A percentile compares a stretch with the other conserved stretches of the same genome.
phyloP scores from a whole-genome alignment of 805 yeast genomes.

The Metschnikowia colocasiae region DNA sequence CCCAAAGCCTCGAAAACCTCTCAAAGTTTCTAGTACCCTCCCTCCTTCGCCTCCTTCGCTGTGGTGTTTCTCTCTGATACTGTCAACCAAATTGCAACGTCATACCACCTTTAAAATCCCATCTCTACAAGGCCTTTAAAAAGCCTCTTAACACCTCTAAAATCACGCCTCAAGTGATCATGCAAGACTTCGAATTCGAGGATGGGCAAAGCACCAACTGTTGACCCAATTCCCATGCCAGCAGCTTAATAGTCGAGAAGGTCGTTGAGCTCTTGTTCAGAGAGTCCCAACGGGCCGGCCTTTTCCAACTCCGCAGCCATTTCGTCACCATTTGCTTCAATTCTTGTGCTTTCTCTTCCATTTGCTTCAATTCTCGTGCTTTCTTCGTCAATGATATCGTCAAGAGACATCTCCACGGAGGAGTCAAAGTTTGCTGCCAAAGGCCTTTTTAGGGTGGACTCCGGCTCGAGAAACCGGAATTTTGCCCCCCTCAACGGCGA shows the following conservation, averaged over 20 bases:
- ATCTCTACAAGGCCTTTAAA: no score
- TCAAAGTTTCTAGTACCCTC: slow-evolving; percentile 55
- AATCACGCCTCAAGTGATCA: no score
- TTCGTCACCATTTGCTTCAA: slow-evolving; percentile 4
- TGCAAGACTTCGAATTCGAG: no score
- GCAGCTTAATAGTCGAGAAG: slow-evolving; percentile 33
- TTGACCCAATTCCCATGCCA: no score
- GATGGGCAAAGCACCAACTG: no score
- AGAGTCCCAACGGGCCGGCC: slow-evolving; percentile 27
- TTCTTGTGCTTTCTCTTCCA: slow-evolving; percentile 8
- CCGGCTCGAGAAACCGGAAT: slow-evolving; percentile 22
- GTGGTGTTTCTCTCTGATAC: slow-evolving; percentile 70
- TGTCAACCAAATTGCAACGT: slow-evolving; percentile 89
- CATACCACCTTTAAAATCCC: no score
- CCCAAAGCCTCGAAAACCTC: slow-evolving; percentile 65
- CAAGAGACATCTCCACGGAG: slow-evolving; percentile 21
- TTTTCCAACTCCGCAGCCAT: slow-evolving; percentile 9
- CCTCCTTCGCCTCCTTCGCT: slow-evolving; percentile 60
- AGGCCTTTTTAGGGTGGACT: slow-evolving; percentile 18
- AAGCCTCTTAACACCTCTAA: no score
- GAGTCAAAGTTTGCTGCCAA: slow-evolving; percentile 15
- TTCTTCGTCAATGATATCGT: slow-evolving; percentile 11
- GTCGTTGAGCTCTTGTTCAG: slow-evolving; percentile 31
- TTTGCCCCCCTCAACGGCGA: slow-evolving; percentile 28
- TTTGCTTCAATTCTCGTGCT: slow-evolving; percentile 9